Base-by-base conservation (phyloP, 2,329 filamentous ascomycete species). In the Paracorniculantispora psalliotae region DNA sequence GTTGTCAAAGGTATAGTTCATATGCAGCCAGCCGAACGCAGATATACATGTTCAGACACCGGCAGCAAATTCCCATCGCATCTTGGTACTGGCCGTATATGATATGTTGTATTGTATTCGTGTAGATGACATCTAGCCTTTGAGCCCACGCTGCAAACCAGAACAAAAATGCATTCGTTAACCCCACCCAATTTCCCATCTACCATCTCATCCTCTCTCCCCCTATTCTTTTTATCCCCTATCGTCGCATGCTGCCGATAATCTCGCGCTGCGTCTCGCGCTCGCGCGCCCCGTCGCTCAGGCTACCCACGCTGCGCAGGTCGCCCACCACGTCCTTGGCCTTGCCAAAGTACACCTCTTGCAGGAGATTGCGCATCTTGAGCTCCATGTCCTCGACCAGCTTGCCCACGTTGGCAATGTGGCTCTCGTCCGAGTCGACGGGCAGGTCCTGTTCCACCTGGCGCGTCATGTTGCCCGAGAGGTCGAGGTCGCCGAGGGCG, bases 281-380 rank as follows among this genome's bases (percentile, higher is more conserved):
- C 65, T 97, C 93, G 69, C 83, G 85, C 70, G 90, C 91, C 41
- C 88, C 86, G 75, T 96, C 91, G 64, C 90, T 96, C 72, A 97
- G 77, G 63, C 89, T 87, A 54, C 86, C 86, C 64, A 96, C 83
- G 75, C 92, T 97, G 72, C 94, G 84, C 75, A 99, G 77, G 73
- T 99, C 93, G 58, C 93, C 94, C 3, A 99, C 93, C 3, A 99
- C 92, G 75, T 99, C 94, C 83, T 96, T 97, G 58, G 94, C 93
- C 81, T 99, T 99, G 71, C 94, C 94, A 76, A 99, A 99, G 78
- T 99, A 99, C 52, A 99, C 94, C 77, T 99, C 94, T 80, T 99
- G 93, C 72, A 99, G 79, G 74, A 97, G 75, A 75, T 99, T 99
- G 65, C 94, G 86, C 94, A 99, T 97, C 82, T 97, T 96, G 72